Conservation (phyloP, 306 rosid species). For the Lablab purpureus region DNA sequence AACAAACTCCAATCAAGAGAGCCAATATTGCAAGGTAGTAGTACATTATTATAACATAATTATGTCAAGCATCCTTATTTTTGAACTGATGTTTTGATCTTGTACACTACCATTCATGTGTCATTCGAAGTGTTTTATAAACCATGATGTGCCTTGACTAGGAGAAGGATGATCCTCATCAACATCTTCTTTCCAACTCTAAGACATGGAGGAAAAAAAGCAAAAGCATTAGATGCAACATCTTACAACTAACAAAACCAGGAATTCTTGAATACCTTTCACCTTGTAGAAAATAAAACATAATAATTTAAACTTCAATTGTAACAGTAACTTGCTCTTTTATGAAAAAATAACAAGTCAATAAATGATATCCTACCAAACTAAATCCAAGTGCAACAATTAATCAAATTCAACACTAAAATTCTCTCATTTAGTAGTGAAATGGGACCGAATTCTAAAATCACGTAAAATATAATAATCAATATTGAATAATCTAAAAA, state of each 20-base stretch:
- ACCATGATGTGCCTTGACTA: conserved; percentile 41
- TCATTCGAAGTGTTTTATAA: conserved; percentile 32
- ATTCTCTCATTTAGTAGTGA: no score
- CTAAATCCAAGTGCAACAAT: no score
- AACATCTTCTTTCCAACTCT: conserved; percentile 43
- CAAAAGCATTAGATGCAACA: conserved; percentile 31
- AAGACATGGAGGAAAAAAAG: conserved; percentile 29
- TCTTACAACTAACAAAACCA: conserved; percentile 28
- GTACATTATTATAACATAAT: conserved; percentile 2
- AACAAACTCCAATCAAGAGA: conserved; percentile 17
- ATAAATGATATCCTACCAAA: no score
- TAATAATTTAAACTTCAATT: no score
- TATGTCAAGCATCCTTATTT: conserved; percentile 37
- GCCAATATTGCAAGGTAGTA: neutral
- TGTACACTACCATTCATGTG: conserved; percentile 35
- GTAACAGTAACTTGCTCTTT: no score
- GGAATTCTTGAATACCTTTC: no score
- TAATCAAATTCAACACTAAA: no score
- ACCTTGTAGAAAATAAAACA: no score
- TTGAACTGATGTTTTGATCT: conserved; percentile 14
- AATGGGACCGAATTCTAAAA: no score
- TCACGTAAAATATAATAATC: no score
- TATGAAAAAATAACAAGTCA: no score
- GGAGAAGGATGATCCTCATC: conserved; percentile 46
- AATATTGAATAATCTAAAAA: no score